phyloP scores from a whole-genome alignment of 2,329 filamentous ascomycete genomes.

The Neofusicoccum ribis region DNA sequence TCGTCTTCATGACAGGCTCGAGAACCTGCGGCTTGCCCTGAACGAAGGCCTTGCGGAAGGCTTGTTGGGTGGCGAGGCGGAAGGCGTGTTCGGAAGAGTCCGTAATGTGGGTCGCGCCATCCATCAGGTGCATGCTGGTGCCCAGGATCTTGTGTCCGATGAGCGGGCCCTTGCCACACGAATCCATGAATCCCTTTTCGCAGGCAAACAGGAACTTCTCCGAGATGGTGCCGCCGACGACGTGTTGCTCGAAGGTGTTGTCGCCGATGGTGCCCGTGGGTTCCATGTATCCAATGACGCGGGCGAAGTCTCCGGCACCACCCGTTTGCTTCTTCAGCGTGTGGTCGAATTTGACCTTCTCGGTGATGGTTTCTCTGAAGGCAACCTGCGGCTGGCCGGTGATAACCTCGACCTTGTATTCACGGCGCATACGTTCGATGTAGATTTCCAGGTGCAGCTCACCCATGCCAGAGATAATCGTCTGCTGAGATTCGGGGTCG shows the following conservation, averaged over 20 bases:
- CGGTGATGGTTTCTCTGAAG: slow-evolving; percentile 89
- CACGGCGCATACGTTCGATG: slow-evolving; percentile 91
- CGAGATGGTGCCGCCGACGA: slow-evolving; percentile 85
- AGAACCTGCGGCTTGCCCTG: slow-evolving; percentile 80
- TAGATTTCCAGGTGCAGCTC: slow-evolving; percentile 97
- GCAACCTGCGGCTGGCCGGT: slow-evolving; percentile 97
- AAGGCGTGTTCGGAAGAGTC: slow-evolving; percentile 98
- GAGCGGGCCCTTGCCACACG: slow-evolving; percentile 83
- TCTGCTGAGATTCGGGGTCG: slow-evolving; percentile 89
- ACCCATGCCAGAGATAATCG: slow-evolving; percentile 98
- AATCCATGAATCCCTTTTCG: slow-evolving; percentile 86
- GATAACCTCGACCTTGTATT: slow-evolving; percentile 93
- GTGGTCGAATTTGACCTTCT: slow-evolving; percentile 83
- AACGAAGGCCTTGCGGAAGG: slow-evolving; percentile 90
- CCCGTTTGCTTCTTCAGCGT: slow-evolving; percentile 93
- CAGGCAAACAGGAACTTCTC: slow-evolving; percentile 96
- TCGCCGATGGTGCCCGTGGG: slow-evolving; percentile 71
- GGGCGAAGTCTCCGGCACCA: slow-evolving; percentile 92
- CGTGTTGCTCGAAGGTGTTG: slow-evolving; percentile 83
- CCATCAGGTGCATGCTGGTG: slow-evolving; percentile 86
- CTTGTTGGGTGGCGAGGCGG: slow-evolving; percentile 90
- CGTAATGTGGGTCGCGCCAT: slow-evolving; percentile 95
- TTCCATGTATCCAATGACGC: slow-evolving; percentile 89
- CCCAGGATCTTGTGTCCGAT: slow-evolving; percentile 93
- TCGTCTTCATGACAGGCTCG: slow-evolving; percentile 97